These are phyloP conservation scores for Talaromyces nanjingensis DNA, from an alignment of 495 filamentous ascomycete species.

Conservation along the genomic window DNA sequence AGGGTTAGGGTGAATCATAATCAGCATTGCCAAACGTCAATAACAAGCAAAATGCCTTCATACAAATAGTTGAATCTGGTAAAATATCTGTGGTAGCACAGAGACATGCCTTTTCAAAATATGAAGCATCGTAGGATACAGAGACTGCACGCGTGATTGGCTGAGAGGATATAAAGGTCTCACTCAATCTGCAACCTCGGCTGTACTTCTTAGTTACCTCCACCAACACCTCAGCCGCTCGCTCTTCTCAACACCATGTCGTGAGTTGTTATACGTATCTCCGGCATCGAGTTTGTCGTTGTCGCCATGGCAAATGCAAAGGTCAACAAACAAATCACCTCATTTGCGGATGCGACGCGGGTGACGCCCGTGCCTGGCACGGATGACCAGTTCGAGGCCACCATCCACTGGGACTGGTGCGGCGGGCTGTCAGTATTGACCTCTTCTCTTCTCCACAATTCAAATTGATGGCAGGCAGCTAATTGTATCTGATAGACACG, in stretches of 20 bases:
- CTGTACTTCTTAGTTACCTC: background rate
- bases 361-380: background rate
- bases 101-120: background rate
- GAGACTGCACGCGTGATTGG: background rate
- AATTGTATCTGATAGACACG: background rate
- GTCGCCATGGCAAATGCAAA: background rate
- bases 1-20: background rate
- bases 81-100: background rate
- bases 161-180: background rate
- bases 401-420: conserved; percentile 6
- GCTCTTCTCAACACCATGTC: background rate
- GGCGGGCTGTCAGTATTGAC: background rate
- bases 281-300: background rate
- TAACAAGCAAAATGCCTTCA: background rate
- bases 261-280: background rate
- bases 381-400: conserved; percentile 5
- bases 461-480: background rate
- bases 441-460: background rate
- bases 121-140: background rate
- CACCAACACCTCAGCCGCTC: background rate
- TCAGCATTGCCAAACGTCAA: background rate
- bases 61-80: background rate
- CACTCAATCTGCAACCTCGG: background rate
- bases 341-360: conserved; percentile 2
- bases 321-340: background rate